phyloP scores from a whole-genome alignment of 305 asterid species.

The Plantago coronopus region DNA sequence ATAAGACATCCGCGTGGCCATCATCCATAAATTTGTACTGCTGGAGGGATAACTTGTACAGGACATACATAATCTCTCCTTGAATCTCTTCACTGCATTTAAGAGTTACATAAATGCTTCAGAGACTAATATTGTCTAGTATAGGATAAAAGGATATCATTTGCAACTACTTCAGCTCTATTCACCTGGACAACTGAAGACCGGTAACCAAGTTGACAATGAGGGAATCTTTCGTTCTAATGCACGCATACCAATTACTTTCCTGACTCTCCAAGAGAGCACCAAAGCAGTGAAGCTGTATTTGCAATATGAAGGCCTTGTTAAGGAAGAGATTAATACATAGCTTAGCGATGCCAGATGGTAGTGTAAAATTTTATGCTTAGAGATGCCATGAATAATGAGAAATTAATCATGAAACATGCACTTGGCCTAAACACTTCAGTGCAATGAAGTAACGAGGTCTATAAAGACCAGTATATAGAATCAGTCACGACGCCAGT shows the following conservation, averaged over 20 bases:
- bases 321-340: slow-evolving; percentile 6
- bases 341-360: not conserved
- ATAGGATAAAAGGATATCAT: slow-evolving; percentile 18
- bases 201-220: slow-evolving; percentile 72
- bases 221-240: slow-evolving; percentile 61
- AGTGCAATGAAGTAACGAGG: not conserved
- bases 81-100: slow-evolving; percentile 73
- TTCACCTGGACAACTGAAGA: slow-evolving; percentile 85
- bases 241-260: slow-evolving; percentile 41
- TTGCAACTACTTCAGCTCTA: slow-evolving; percentile 21
- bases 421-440: not conserved
- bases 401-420: not conserved
- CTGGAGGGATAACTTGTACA: slow-evolving; percentile 60
- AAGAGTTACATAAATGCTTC: slow-evolving; percentile 23
- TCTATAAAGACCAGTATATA: too few species aligned
- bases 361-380: slow-evolving; percentile 8
- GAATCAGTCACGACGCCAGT: too few species aligned
- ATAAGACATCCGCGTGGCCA: slow-evolving; percentile 40
- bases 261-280: slow-evolving; percentile 67
- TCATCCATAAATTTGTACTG: slow-evolving; percentile 44
- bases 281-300: slow-evolving; percentile 95
- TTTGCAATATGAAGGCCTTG: slow-evolving; percentile 17
- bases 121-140: slow-evolving; percentile 16
- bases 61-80: slow-evolving; percentile 86
- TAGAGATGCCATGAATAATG: not conserved